phyloP scores from a whole-genome alignment of 768 basidiomycete species.

The Pulveroboletus frians region DNA sequence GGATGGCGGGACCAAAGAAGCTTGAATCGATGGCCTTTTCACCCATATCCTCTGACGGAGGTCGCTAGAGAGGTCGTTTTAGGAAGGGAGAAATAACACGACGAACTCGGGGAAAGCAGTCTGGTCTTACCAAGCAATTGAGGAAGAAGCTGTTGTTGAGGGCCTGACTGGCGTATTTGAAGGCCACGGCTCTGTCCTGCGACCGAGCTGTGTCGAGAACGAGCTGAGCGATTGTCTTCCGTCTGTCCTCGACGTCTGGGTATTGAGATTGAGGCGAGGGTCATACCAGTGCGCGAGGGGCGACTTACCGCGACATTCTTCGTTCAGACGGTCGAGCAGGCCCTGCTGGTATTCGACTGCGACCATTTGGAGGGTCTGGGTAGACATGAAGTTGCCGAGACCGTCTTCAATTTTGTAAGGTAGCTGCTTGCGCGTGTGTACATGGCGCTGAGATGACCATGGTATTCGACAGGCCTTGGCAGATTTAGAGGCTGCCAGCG shows the following conservation, averaged over 20 bases:
- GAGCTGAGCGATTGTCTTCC: constrained; percentile 61
- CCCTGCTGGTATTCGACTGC: constrained; percentile 86
- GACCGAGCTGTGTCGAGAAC: constrained; percentile 61
- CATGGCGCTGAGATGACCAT: constrained; percentile 28
- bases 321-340: constrained; percentile 69
- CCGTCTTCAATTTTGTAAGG: constrained; percentile 68
- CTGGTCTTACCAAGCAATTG: constrained; percentile 62
- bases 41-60: constrained; percentile 25
- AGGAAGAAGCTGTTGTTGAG: constrained; percentile 97
- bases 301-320: constrained; percentile 61
- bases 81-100: neutral
- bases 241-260: constrained; percentile 52
- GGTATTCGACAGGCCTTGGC: constrained; percentile 5
- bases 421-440: constrained; percentile 51
- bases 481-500: constrained; percentile 14
- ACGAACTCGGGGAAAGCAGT: no score
- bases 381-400: constrained; percentile 73
- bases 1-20: constrained; percentile 19
- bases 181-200: constrained; percentile 59
- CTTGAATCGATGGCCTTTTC: constrained; percentile 18
- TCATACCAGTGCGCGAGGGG: neutral
- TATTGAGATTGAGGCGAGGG: neutral
- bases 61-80: constrained; percentile 22
- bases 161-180: constrained; percentile 88
- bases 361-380: constrained; percentile 62